Percentiles rank a stretch among this genome's conserved stretches.
phyloP scores from a whole-genome alignment of 164 flowering plant genomes.

The Akebia trifoliata region DNA sequence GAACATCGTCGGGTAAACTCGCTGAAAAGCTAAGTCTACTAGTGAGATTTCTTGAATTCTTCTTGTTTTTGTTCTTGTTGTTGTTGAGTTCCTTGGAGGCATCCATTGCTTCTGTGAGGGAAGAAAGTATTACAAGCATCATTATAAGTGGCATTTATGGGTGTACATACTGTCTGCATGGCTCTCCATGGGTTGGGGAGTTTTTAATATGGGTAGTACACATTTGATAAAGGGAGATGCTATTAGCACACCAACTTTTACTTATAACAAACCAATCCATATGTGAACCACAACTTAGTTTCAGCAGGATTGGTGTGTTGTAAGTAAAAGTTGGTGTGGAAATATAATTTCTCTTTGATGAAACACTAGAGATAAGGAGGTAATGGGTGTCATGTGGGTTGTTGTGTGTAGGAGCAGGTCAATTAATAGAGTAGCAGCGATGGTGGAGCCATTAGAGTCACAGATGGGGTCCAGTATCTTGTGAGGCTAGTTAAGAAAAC shows the following conservation, averaged over 20 bases:
- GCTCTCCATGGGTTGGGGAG: not conserved
- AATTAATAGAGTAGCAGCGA: conserved; percentile 10
- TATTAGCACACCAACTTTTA: no score
- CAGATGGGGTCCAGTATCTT: not conserved
- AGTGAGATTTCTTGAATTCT: conserved; percentile 3
- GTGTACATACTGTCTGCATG: not conserved
- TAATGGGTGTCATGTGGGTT: conserved; percentile 21
- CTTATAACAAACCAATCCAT: no score
- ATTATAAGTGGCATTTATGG: no score
- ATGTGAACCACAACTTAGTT: no score
- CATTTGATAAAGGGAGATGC: conserved; percentile 2
- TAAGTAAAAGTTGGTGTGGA: no score
- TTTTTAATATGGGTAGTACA: not conserved
- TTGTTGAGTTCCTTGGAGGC: conserved; percentile 8
- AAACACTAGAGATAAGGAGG: conserved; percentile 14
- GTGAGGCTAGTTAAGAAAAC: conserved; percentile 11
- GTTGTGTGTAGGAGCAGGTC: conserved; percentile 11
- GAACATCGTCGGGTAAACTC: conserved; percentile 38
- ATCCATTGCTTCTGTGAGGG: conserved; percentile 16
- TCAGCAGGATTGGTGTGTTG: no score
- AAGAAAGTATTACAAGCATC: not conserved
- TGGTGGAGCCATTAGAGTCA: conserved; percentile 11
- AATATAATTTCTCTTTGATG: no score
- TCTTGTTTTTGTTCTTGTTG: conserved; percentile 17
- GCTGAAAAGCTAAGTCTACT: conserved; percentile 48